phyloP scores from a whole-genome alignment of 805 yeast species.

The Sugiyamaella qingdaonensis region DNA sequence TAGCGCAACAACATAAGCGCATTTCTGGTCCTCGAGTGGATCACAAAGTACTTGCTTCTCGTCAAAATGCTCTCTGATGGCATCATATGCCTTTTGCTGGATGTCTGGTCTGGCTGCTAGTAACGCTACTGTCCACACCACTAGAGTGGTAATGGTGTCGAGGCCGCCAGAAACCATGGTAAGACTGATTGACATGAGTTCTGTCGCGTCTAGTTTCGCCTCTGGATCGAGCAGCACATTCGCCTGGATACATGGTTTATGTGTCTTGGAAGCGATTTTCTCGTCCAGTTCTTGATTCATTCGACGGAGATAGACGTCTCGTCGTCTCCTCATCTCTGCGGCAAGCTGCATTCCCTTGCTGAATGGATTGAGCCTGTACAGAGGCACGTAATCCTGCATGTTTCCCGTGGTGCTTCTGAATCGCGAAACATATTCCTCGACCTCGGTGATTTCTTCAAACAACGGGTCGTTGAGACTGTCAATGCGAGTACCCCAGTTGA shows the following conservation, averaged over 20 bases:
- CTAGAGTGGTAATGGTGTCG: conserved; percentile 63
- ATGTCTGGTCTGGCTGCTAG: conserved; percentile 39
- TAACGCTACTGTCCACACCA: conserved; percentile 58
- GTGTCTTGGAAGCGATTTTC: conserved; percentile 27
- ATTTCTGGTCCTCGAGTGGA: conserved; percentile 24
- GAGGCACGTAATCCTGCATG: conserved; percentile 37
- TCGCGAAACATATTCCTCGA: conserved; percentile 33
- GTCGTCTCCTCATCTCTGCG: conserved; percentile 27
- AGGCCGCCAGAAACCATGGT: conserved; percentile 76
- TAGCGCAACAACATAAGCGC: conserved; percentile 52
- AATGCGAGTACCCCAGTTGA: conserved; percentile 40
- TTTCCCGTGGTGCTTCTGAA: conserved; percentile 37
- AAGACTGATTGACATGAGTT: conserved; percentile 55
- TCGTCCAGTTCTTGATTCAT: conserved; percentile 31
- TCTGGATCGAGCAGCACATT: conserved; percentile 32
- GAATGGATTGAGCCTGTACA: conserved; percentile 32
- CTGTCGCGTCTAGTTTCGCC: conserved; percentile 30
- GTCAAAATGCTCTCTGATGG: conserved; percentile 37
- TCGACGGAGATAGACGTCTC: conserved; percentile 32
- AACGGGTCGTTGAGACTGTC: conserved; percentile 33
- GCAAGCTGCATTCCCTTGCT: conserved; percentile 29
- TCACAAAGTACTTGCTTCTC: conserved; percentile 25
- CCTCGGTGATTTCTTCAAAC: conserved; percentile 30
- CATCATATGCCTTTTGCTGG: conserved; percentile 44
- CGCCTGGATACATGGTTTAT: conserved; percentile 35